These are phyloP conservation scores for Elsinoe batatas DNA, from an alignment of 2,329 filamentous ascomycete species.

Conservation along the genomic window DNA sequence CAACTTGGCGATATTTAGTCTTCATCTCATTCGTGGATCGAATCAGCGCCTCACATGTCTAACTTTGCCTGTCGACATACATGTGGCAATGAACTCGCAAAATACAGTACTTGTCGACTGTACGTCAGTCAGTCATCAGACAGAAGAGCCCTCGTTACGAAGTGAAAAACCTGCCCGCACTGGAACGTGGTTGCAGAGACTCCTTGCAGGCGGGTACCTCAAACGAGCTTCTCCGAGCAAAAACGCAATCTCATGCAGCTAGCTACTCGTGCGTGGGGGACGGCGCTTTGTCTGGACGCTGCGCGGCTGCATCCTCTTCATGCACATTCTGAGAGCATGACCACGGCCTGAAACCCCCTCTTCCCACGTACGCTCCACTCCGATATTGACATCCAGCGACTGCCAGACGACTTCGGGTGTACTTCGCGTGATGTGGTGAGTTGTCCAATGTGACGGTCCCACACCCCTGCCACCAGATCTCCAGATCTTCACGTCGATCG, in stretches of 20 bases:
- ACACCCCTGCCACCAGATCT: background rate
- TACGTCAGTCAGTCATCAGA: too few relatives aligned
- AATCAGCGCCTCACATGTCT: too few relatives aligned
- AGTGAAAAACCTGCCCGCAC: too few relatives aligned
- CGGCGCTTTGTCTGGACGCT: background rate
- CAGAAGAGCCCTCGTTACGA: too few relatives aligned
- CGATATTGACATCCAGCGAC: background rate
- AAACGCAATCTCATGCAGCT: constrained; percentile 2
- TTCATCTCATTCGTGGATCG: too few relatives aligned
- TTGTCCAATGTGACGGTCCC: background rate
- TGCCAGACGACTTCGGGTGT: background rate
- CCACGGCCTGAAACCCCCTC: background rate
- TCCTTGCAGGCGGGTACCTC: background rate
- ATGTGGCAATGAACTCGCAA: too few relatives aligned
- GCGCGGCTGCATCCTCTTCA: background rate
- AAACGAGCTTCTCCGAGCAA: constrained; percentile 2
- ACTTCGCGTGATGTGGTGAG: constrained; percentile 4
- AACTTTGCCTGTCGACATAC: too few relatives aligned
- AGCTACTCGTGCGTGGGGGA: constrained; percentile 4
- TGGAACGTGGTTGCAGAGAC: background rate
- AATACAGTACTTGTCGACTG: too few relatives aligned
- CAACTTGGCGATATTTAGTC: too few relatives aligned
- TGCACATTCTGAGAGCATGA: constrained; percentile 1
- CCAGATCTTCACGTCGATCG: constrained; percentile 4
- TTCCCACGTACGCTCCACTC: background rate